Evolutionary conservation across 2,329 filamentous ascomycete species (phyloP), one percentile per base, ranked within the genome.

Genomic region (Diaporthe citrichinensis): DNA sequence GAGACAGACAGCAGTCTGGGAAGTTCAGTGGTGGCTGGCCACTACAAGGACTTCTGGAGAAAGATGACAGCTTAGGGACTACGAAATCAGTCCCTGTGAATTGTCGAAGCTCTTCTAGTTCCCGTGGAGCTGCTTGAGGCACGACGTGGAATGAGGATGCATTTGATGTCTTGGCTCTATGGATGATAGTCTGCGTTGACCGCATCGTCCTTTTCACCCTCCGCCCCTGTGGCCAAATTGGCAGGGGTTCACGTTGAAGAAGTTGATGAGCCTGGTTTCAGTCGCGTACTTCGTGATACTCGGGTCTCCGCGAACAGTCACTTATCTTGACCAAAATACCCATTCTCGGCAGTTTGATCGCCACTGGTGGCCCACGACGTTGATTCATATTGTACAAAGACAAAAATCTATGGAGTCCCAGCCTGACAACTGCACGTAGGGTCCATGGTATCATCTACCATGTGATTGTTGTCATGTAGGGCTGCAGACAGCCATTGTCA

Each of bases 401-500:
- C 28, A 28, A n/a, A 36, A 49, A n/a, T n/a, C 25, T 28, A 49
- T 34, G 28, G 34, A 39, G 23, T 36, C 23, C 7, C 34, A 20
- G 12, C 44, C 25, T 41, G 41, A 46, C 17, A 34, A 3, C 28
- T 46, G 20, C 28, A 34, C 28, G 3, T 25, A 65, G 25, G 67
- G 36, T 25, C 14, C 46, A 41, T 62, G 53, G 25, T 39, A 36
- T 73, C 74, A 72, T n/a, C 20, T 25, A 17, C 51, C 17, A 51
- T 51, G 36, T 49, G 31, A 28, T 41, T 65, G 67, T 46, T 58
- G 58, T 67, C 58, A 73, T 59, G 23, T 59, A 73, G n/a, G 31
- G 68, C 49, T 59, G 58, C 59, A 67, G 58, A 9, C 39, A 23
- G 31, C 58, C 28, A 10, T 51, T 28, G 59, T 3, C 25, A 53